Conservation (phyloP, 805 yeast genomes). For the Komagataella pseudopastoris region DNA sequence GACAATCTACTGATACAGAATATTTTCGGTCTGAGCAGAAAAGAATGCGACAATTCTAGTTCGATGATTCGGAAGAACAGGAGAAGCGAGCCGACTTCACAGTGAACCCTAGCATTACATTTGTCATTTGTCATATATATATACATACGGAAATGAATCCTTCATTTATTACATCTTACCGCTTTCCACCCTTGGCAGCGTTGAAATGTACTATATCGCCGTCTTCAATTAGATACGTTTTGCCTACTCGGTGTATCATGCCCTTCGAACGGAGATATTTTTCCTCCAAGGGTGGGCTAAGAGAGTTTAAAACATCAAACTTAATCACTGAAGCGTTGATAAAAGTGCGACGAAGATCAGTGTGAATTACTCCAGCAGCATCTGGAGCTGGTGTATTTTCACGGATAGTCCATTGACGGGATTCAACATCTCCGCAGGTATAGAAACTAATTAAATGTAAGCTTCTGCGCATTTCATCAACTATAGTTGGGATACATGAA, state of each 20-base stretch:
- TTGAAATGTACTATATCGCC: constrained; percentile 88
- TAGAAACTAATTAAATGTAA: constrained; percentile 84
- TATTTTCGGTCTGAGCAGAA: background rate
- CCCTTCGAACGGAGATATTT: constrained; percentile 76
- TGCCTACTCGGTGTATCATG: constrained; percentile 83
- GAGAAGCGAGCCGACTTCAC: background rate
- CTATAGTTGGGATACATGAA: constrained; percentile 78
- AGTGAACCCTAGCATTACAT: background rate
- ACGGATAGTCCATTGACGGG: constrained; percentile 96
- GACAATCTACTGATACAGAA: background rate
- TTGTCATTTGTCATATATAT: too few relatives aligned
- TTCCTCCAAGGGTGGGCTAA: constrained; percentile 54
- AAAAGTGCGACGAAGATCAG: constrained; percentile 89
- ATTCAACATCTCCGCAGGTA: constrained; percentile 94
- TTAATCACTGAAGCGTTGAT: constrained; percentile 89
- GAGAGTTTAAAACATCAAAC: constrained; percentile 63
- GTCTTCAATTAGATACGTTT: constrained; percentile 88
- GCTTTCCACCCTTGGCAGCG: constrained; percentile 47
- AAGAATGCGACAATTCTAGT: constrained; percentile 2
- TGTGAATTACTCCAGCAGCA: constrained; percentile 86
- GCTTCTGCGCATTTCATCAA: constrained; percentile 76
- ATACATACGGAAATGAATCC: background rate
- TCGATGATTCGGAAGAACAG: constrained; percentile 3
- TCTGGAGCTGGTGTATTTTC: constrained; percentile 69
- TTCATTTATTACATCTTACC: background rate